A percentile compares a stretch with the other conserved stretches of the same genome.
Evolutionary conservation across 164 flowering plant genomes (phyloP).

Genomic region (Pachysandra terminalis): DNA sequence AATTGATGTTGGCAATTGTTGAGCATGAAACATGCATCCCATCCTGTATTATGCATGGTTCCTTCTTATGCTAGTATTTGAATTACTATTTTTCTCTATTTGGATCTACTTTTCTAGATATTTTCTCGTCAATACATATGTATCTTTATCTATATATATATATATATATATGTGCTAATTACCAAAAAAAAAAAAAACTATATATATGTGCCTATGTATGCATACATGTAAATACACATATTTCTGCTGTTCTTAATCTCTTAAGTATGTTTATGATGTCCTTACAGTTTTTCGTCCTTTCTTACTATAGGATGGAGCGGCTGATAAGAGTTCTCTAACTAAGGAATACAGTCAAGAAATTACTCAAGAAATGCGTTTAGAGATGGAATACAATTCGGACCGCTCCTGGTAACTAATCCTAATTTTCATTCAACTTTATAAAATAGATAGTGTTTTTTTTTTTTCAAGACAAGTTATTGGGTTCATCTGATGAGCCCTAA

Average conservation of each 20-base stretch:
- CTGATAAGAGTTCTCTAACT: conserved; percentile 18
- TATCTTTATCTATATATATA: too few species aligned
- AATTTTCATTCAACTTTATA: neutral
- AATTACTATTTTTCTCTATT: neutral
- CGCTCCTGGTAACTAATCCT: conserved; percentile 81
- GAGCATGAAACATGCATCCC: neutral
- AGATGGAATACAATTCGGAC: conserved; percentile 94
- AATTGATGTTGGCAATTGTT: neutral
- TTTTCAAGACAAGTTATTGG: neutral
- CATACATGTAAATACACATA: too few species aligned
- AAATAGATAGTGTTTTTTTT: neutral
- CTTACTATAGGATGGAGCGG: conserved; percentile 41
- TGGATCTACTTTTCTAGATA: neutral
- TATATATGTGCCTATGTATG: too few species aligned
- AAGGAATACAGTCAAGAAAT: conserved; percentile 52
- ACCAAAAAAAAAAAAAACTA: too few species aligned
- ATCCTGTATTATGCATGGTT: too few species aligned
- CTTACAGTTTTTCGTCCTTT: neutral
- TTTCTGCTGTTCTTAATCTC: neutral
- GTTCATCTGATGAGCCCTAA: too few species aligned
- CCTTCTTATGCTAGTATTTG: neutral
- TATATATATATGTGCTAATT: too few species aligned
- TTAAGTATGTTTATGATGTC: neutral
- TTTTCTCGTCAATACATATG: neutral
- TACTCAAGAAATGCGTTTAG: conserved; percentile 71